Percentiles rank a stretch among this genome's conserved stretches.
These are phyloP conservation scores for Sedum album DNA, from an alignment of 164 flowering plant species.

Conservation along the genomic window DNA sequence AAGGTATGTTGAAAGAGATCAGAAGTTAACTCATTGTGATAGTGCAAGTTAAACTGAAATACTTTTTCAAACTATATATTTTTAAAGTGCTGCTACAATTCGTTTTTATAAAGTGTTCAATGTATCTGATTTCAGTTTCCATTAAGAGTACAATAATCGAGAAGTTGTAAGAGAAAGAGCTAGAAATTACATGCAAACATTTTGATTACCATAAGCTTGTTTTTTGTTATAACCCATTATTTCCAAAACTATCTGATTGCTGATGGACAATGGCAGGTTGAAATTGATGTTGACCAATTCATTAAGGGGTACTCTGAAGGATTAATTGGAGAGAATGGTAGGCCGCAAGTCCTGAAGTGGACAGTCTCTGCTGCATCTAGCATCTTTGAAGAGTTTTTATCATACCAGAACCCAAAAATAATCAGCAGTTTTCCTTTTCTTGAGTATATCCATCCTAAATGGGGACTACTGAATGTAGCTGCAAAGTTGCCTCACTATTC, in stretches of 20 bases:
- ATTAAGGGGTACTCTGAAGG: conserved; percentile 83
- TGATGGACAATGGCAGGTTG: conserved; percentile 44
- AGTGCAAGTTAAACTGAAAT: not conserved
- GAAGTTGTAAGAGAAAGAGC: no score
- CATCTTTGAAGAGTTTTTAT: conserved; percentile 81
- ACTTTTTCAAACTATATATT: not conserved
- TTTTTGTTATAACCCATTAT: not conserved
- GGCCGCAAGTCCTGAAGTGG: conserved; percentile 68
- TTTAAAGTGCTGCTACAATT: not conserved
- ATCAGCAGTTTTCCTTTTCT: conserved; percentile 75
- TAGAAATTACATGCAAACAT: not conserved
- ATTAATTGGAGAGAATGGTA: conserved; percentile 48
- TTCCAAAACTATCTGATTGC: not conserved
- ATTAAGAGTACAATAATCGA: no score
- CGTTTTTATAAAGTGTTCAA: not conserved
- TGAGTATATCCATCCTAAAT: conserved; percentile 88
- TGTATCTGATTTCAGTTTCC: not conserved
- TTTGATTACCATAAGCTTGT: not conserved
- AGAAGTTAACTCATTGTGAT: not conserved
- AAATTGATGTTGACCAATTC: conserved; percentile 68
- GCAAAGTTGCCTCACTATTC: conserved; percentile 88
- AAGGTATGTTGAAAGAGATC: conserved; percentile 44
- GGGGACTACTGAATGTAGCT: conserved; percentile 91
- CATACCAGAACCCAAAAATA: conserved; percentile 83
- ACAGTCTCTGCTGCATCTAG: conserved; percentile 87